Conservation (phyloP, 2,329 filamentous ascomycete species). For the Aspergillus intermedius region DNA sequence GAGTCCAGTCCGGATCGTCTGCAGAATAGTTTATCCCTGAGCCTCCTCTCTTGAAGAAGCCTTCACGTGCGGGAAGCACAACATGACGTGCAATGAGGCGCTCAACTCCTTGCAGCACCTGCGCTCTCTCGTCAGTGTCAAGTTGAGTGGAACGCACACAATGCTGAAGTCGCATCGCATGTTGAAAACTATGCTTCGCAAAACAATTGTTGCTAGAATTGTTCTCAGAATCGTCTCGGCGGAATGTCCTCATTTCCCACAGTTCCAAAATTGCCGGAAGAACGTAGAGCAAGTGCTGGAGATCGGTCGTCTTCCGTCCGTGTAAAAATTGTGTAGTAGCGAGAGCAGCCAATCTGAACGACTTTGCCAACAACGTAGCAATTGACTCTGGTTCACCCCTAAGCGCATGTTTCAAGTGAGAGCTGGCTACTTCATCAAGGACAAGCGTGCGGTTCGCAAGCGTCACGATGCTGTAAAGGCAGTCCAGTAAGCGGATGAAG, state of each 20-base stretch:
- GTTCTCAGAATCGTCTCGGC: constrained; percentile 26
- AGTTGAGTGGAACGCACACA: constrained; percentile 21
- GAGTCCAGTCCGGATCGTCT: constrained; percentile 27
- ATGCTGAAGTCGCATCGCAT: constrained; percentile 28
- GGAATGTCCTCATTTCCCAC: constrained; percentile 33
- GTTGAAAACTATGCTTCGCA: constrained; percentile 27
- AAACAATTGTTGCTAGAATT: constrained; percentile 31
- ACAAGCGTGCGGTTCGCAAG: constrained; percentile 20
- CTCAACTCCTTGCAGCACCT: constrained; percentile 29
- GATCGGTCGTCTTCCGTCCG: constrained; percentile 23
- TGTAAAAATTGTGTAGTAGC: constrained; percentile 24
- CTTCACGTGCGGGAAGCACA: constrained; percentile 33
- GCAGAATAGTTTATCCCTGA: constrained; percentile 29
- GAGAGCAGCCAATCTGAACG: constrained; percentile 28
- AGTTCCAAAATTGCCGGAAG: constrained; percentile 29
- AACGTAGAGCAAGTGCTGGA: constrained; percentile 29
- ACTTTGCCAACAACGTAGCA: constrained; percentile 30
- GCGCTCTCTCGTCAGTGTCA: constrained; percentile 25
- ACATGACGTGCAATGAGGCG: constrained; percentile 36
- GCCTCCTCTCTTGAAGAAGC: constrained; percentile 30
- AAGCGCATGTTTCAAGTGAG: constrained; percentile 36
- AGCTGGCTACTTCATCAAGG: constrained; percentile 27
- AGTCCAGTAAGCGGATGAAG: constrained; percentile 29
- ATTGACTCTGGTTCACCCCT: constrained; percentile 29
- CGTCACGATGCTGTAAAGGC: constrained; percentile 26